Percentiles rank a stretch among this genome's conserved stretches.
Evolutionary conservation across 2,329 filamentous ascomycete genomes (phyloP).

Genomic region (Colletotrichum caudatum): DNA sequence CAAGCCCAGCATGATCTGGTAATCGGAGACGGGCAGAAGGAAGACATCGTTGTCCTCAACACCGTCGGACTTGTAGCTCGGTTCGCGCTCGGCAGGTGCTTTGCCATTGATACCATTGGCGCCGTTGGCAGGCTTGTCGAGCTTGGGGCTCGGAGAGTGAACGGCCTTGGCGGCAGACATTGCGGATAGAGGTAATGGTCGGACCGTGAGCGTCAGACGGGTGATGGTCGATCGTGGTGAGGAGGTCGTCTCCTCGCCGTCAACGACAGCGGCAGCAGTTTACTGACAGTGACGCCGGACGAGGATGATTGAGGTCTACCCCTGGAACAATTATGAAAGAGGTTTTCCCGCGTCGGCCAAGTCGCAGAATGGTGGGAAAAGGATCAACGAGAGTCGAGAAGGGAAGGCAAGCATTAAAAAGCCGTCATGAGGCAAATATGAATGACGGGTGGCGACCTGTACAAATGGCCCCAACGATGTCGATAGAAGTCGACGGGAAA

Average conservation of each 20-base stretch:
- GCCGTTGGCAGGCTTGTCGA: constrained; percentile 48
- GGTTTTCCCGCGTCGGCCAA: constrained; percentile 12
- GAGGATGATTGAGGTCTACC: constrained; percentile 9
- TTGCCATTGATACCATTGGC: constrained; percentile 41
- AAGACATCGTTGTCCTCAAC: constrained; percentile 94
- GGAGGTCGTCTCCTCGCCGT: constrained; percentile 10
- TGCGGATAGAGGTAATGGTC: neutral
- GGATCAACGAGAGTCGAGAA: constrained; percentile 57
- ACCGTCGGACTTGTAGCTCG: constrained; percentile 80
- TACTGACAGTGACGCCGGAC: constrained; percentile 19
- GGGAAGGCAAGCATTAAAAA: constrained; percentile 56
- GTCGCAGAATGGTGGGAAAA: constrained; percentile 17
- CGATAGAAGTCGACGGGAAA: constrained; percentile 14
- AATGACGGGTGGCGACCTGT: constrained; percentile 42
- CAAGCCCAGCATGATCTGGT: constrained; percentile 78
- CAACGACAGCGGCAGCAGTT: constrained; percentile 11
- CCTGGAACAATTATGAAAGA: constrained; percentile 10
- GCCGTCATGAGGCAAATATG: constrained; percentile 46
- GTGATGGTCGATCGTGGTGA: neutral
- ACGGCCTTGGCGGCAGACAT: constrained; percentile 37
- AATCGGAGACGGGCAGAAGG: constrained; percentile 85
- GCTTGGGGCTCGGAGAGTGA: constrained; percentile 35
- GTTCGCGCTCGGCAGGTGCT: constrained; percentile 47
- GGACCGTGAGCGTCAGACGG: neutral
- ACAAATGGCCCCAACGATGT: constrained; percentile 21